Conservation (phyloP, 768 basidiomycete species). For the Naganishia vaughanmartiniae region DNA sequence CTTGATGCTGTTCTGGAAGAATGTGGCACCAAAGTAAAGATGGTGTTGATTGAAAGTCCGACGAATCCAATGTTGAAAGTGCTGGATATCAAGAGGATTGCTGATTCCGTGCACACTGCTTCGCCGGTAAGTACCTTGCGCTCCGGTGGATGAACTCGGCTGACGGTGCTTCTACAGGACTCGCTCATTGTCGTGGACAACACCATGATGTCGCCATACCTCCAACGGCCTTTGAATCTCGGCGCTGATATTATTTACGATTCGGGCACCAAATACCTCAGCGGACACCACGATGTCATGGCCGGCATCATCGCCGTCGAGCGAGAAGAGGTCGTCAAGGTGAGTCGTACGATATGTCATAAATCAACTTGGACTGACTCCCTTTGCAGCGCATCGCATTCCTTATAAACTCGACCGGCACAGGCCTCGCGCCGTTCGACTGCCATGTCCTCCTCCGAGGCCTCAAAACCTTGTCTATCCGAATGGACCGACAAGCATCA, state of each 20-base stretch:
- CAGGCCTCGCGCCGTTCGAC: constrained; percentile 91
- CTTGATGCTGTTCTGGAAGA: constrained; percentile 31
- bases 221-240: constrained; percentile 89
- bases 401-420: constrained; percentile 87
- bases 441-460: constrained; percentile 93
- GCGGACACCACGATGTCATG: constrained; percentile 99
- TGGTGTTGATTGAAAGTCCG: constrained; percentile 95
- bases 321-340: constrained; percentile 80
- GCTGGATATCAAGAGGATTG: constrained; percentile 79
- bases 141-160: background rate
- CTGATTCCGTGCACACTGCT: constrained; percentile 69
- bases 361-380: constrained; percentile 7
- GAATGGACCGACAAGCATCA: constrained; percentile 90
- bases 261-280: constrained; percentile 94
- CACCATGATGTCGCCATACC: constrained; percentile 99
- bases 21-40: constrained; percentile 54
- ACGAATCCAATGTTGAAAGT: constrained; percentile 97
- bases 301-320: constrained; percentile 92
- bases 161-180: constrained; percentile 21
- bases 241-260: constrained; percentile 98
- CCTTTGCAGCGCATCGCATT: constrained; percentile 66
- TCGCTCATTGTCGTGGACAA: constrained; percentile 64
- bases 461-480: constrained; percentile 89
- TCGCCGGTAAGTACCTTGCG: constrained; percentile 34
- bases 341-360: constrained; percentile 49